These are phyloP conservation scores for Thalassiosira sp. DNA, from an alignment of 352 stramenopile species.

Conservation along the genomic window DNA sequence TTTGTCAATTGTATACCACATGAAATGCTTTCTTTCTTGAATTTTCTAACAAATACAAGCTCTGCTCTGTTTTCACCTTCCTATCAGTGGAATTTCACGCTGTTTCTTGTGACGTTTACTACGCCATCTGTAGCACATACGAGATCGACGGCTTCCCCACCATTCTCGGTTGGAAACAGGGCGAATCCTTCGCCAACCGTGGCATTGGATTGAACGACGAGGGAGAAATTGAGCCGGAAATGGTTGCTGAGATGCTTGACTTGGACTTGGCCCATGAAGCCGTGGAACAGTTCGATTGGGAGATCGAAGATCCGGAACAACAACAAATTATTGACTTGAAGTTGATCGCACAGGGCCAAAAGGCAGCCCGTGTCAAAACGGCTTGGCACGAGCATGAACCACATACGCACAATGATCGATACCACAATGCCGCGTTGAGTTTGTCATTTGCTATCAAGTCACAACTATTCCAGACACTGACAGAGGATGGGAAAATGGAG, in stretches of 20 bases:
- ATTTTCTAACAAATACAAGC: neutral
- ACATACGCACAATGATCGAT: constrained; percentile 45
- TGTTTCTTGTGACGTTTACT: constrained; percentile 48
- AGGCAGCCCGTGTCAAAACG: constrained; percentile 28
- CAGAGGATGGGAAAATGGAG: constrained; percentile 29
- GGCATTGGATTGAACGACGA: constrained; percentile 39
- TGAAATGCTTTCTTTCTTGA: no score
- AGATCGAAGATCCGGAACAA: constrained; percentile 17
- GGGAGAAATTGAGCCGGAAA: constrained; percentile 28
- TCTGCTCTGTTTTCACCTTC: neutral
- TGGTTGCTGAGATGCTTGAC: constrained; percentile 28
- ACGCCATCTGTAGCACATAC: constrained; percentile 42
- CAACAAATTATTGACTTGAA: neutral
- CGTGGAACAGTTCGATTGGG: constrained; percentile 14
- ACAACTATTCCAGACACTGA: constrained; percentile 38
- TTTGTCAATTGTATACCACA: constrained; percentile 6
- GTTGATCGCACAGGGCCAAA: constrained; percentile 11
- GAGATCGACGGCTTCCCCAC: constrained; percentile 45
- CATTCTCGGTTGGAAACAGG: constrained; percentile 38
- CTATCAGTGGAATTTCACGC: constrained; percentile 47
- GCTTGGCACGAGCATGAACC: constrained; percentile 33
- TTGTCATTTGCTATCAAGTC: constrained; percentile 48
- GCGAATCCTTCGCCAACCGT: constrained; percentile 2
- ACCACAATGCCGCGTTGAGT: constrained; percentile 52
- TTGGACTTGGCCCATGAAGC: constrained; percentile 42